Evolutionary conservation across 768 basidiomycete genomes (phyloP).

Genomic region (Clitopilus passeckerianus): DNA sequence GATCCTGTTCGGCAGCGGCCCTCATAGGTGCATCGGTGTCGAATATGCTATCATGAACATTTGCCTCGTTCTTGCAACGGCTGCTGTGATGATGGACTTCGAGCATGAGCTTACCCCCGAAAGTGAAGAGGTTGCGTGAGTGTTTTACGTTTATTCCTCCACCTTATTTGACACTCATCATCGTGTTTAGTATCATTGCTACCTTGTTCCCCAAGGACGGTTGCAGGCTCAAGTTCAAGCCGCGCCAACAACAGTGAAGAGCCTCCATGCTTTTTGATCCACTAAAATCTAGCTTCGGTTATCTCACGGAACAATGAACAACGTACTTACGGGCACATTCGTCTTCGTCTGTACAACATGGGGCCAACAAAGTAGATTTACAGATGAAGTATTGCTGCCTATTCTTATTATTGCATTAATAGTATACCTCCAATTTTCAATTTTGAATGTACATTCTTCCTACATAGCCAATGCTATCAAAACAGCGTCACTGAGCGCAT

Average conservation of each 20-base stretch:
- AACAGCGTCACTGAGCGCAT: not conserved
- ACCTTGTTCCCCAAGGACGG: conserved; percentile 96
- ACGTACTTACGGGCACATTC: not conserved
- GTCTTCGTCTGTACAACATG: not conserved
- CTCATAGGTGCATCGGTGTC: conserved; percentile 87
- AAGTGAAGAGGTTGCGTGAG: conserved; percentile 80
- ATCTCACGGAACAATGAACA: not conserved
- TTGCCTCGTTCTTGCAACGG: conserved; percentile 78
- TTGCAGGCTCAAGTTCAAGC: conserved; percentile 72
- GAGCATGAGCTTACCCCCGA: conserved; percentile 79
- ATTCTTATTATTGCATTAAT: not conserved
- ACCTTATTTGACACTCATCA: conserved; percentile 1
- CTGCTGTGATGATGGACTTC: conserved; percentile 75
- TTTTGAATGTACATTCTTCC: not conserved
- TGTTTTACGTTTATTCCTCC: conserved; percentile 13
- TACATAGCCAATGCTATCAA: not conserved
- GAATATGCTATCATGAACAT: conserved; percentile 95
- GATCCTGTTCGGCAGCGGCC: conserved; percentile 91
- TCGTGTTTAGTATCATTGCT: conserved; percentile 73
- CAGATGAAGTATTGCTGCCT: not conserved
- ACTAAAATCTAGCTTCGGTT: not conserved
- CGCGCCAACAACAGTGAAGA: conserved; percentile 32
- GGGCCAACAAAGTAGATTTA: not conserved
- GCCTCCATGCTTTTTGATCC: not conserved
- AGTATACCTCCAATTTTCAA: not conserved